These are phyloP conservation scores for Rhododendron molle DNA, from an alignment of 148 eudicot genomes.

Conservation along the genomic window DNA sequence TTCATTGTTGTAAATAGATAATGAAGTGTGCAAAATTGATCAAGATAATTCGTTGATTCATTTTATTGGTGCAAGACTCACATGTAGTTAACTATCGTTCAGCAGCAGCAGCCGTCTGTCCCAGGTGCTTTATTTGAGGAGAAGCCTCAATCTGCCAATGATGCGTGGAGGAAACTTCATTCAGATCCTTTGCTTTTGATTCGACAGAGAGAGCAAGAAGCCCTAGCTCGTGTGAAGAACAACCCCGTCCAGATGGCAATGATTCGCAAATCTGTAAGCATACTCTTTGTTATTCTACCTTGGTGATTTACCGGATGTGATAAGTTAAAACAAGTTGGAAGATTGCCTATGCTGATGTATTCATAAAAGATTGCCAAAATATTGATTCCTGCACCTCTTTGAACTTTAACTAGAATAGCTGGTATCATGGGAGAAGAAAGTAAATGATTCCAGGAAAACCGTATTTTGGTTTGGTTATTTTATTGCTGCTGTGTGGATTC, in stretches of 20 bases:
- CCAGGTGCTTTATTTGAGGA: conserved; percentile 97
- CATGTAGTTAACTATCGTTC: conserved; percentile 9
- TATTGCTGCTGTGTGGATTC: neutral
- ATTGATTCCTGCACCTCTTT: neutral
- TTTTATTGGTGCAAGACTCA: neutral
- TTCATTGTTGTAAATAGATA: neutral
- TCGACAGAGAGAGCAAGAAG: conserved; percentile 91
- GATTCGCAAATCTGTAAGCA: conserved; percentile 87
- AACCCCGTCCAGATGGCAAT: conserved; percentile 95
- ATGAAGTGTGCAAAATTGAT: neutral
- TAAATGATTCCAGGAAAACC: neutral
- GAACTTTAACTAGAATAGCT: neutral
- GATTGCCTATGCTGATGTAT: neutral
- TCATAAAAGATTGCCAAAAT: neutral
- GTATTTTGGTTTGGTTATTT: neutral
- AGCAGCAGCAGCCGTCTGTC: conserved; percentile 38
- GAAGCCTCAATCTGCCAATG: conserved; percentile 92
- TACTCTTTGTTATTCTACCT: neutral
- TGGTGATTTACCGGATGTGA: neutral
- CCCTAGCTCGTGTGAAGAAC: conserved; percentile 84
- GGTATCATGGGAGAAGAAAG: neutral
- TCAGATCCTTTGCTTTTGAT: conserved; percentile 95
- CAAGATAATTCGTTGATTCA: neutral
- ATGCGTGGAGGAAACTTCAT: conserved; percentile 97
- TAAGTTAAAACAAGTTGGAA: neutral